Conservation (phyloP, 2,329 filamentous ascomycete genomes). For the Reticulascus tulasneorum region DNA sequence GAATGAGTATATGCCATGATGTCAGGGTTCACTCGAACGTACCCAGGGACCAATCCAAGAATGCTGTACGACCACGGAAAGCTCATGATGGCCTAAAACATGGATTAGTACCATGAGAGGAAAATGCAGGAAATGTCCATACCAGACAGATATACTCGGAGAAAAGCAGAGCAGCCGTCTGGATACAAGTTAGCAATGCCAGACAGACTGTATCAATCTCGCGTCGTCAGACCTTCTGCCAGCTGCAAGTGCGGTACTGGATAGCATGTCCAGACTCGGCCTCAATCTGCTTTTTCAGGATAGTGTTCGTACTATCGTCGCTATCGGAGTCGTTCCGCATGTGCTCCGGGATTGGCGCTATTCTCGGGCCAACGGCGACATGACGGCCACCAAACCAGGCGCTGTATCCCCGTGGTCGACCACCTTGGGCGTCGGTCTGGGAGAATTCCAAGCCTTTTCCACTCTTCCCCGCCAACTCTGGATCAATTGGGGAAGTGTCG, state of each 20-base stretch:
- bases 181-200: slow-evolving; percentile 23
- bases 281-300: slow-evolving; percentile 65
- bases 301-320: slow-evolving; percentile 43
- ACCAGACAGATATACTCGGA: slow-evolving; percentile 75
- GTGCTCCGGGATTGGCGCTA: slow-evolving; percentile 40
- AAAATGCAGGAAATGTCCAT: too few relatives aligned
- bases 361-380: slow-evolving; percentile 47
- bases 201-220: not conserved
- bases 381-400: slow-evolving; percentile 31
- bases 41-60: slow-evolving; percentile 74
- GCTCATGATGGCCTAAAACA: slow-evolving; percentile 70
- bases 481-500: too few relatives aligned
- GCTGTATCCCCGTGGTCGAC: slow-evolving; percentile 9
- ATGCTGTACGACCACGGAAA: slow-evolving; percentile 92
- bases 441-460: slow-evolving; percentile 1
- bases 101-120: too few relatives aligned
- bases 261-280: slow-evolving; percentile 75
- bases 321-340: slow-evolving; percentile 30
- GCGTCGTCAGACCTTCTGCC: slow-evolving; percentile 60
- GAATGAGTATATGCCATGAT: slow-evolving; percentile 14
- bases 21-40: slow-evolving; percentile 8
- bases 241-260: slow-evolving; percentile 89
- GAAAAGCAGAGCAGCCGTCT: slow-evolving; percentile 82
- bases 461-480: too few relatives aligned
- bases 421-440: slow-evolving; percentile 5